Conservation (phyloP, 2,329 filamentous ascomycete genomes). For the Paecilomyces variotii region DNA sequence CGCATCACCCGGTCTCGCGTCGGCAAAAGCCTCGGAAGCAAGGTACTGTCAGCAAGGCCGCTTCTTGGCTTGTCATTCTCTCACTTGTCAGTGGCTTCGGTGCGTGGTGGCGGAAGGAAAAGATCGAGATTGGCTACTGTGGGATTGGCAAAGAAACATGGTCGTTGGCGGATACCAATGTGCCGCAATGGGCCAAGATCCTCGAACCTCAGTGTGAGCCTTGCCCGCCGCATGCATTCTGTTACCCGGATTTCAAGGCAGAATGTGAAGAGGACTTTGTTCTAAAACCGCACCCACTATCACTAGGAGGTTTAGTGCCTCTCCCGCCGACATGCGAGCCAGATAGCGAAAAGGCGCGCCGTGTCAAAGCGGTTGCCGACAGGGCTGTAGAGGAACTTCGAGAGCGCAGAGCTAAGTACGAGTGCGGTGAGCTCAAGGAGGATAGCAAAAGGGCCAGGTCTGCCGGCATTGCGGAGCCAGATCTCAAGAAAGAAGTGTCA, state of each 20-base stretch:
- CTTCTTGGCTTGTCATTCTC: constrained; percentile 63
- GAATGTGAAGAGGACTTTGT: constrained; percentile 84
- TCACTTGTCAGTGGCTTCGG: constrained; percentile 65
- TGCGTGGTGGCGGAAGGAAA: constrained; percentile 86
- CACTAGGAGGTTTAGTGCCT: constrained; percentile 71
- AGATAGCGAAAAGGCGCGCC: constrained; percentile 83
- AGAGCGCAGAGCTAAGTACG: constrained; percentile 76
- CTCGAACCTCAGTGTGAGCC: constrained; percentile 77
- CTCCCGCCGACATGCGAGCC: constrained; percentile 88
- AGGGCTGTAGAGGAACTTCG: constrained; percentile 80
- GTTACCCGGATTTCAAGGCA: constrained; percentile 68
- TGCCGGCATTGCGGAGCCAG: constrained; percentile 59
- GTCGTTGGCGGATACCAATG: constrained; percentile 50
- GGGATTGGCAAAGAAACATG: constrained; percentile 64
- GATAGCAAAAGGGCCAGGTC: constrained; percentile 52
- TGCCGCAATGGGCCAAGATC: constrained; percentile 65
- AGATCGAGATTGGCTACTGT: constrained; percentile 92
- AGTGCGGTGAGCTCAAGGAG: constrained; percentile 71
- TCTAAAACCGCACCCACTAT: constrained; percentile 73
- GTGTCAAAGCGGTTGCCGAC: constrained; percentile 80
- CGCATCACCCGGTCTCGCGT: constrained; percentile 20
- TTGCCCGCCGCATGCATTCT: constrained; percentile 85
- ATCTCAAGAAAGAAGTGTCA: constrained; percentile 68
- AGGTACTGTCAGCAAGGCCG: constrained; percentile 47
- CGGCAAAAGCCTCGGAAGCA: constrained; percentile 25